Evolutionary conservation across 306 rosid species (phyloP), one percentile per base, ranked within the genome.

Genomic region (Canavalia ensiformis): DNA sequence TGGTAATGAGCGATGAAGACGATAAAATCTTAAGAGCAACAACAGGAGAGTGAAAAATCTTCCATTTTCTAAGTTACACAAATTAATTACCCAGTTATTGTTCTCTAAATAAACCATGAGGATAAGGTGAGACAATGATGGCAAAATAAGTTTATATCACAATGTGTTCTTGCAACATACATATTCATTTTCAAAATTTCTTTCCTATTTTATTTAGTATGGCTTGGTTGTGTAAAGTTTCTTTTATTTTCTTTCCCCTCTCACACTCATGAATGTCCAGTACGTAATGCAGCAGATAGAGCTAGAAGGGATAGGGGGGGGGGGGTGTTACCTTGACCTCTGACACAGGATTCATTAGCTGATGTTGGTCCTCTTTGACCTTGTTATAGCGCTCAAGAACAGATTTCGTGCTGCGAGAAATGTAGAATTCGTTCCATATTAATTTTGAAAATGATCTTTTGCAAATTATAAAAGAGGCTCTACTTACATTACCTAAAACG

Each of bases 371-470:
- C 55, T 84, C 87, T 47, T 76, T 86, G 52, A 78, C 41, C 70
- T 88, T 89, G 79, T 89, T 89, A 79, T 88, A 90, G 54, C 89
- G 89, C 29, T 89, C 95, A 28, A 86, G 85, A 5, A 86, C 70
- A 35, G 90, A 79, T 78, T 82, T 83, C 89, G 90, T 75, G 89
- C 97, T 92, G 89, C 72, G 54, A 82, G 10, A 57, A 12, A 44
- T 31, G 39, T 46, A 50, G 2, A 52, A 70, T n/a, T 37, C 12
- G 46, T 5, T 66, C 31, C 2, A 0, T 25, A 77, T 74, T 50
- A 57, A 4, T 9, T 47, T 73, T 57, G 49, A 8, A 39, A 65
- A 63, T 30, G 30, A 37, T 6, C 37, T 58, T 64, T 2, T 18
- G 3, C 6, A 62, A 62, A 31, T 50, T 28, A 4, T 50, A 41